Percentiles rank a stretch among this genome's conserved stretches.
phyloP scores from a whole-genome alignment of 2,329 filamentous ascomycete species.

The Alternaria incomplexa region DNA sequence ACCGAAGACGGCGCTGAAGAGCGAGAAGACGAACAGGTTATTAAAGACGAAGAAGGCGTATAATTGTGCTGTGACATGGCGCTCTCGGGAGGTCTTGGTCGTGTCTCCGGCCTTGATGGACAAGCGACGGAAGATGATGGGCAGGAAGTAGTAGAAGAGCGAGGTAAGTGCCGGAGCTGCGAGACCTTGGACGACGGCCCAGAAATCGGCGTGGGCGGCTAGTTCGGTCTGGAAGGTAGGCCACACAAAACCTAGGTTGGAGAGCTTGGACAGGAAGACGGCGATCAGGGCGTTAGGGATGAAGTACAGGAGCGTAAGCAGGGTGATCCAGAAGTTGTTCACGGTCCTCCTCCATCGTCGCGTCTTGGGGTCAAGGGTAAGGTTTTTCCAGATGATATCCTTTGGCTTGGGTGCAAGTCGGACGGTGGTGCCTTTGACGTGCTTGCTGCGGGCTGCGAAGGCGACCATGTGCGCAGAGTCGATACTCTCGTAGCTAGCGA shows the following conservation, averaged over 20 bases:
- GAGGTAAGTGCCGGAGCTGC: slow-evolving; percentile 86
- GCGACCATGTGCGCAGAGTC: slow-evolving; percentile 87
- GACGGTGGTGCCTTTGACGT: slow-evolving; percentile 78
- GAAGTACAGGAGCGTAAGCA: slow-evolving; percentile 85
- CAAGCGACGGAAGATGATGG: slow-evolving; percentile 87
- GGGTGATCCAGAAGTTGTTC: slow-evolving; percentile 82
- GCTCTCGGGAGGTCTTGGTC: slow-evolving; percentile 89
- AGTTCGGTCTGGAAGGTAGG: slow-evolving; percentile 71
- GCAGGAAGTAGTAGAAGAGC: slow-evolving; percentile 83
- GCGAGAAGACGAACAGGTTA: slow-evolving; percentile 90
- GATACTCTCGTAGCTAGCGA: slow-evolving; percentile 91
- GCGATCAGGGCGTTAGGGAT: slow-evolving; percentile 93
- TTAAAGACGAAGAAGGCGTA: slow-evolving; percentile 98
- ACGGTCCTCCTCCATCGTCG: slow-evolving; percentile 75
- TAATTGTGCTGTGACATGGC: slow-evolving; percentile 87
- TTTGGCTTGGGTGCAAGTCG: slow-evolving; percentile 82
- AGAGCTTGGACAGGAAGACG: slow-evolving; percentile 87
- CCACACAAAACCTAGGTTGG: slow-evolving; percentile 83
- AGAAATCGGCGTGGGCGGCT: slow-evolving; percentile 67
- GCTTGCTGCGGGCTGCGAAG: slow-evolving; percentile 79
- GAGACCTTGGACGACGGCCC: slow-evolving; percentile 92
- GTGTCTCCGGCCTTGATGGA: slow-evolving; percentile 83
- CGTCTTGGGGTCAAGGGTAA: slow-evolving; percentile 72
- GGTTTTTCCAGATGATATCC: slow-evolving; percentile 96
- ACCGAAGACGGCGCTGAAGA: slow-evolving; percentile 83